Evolutionary conservation across 257 asterid genomes (phyloP).

Genomic region (Nicotiana attenuata): DNA sequence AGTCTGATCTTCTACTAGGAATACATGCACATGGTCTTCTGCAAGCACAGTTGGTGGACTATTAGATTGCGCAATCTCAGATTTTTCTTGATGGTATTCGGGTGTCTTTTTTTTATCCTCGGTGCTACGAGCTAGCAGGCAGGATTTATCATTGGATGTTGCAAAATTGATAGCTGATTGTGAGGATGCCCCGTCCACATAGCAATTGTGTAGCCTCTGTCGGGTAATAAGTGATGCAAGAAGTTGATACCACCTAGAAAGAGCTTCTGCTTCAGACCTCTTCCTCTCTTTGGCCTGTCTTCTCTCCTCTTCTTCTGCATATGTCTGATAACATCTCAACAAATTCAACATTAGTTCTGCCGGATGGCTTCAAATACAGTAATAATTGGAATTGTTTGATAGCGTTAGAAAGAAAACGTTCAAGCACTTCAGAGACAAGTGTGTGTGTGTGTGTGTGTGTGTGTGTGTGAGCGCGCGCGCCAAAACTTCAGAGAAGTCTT

Average conservation of each 20-base stretch:
- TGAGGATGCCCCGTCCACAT: conserved; percentile 39
- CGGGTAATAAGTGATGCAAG: conserved; percentile 79
- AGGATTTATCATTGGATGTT: conserved; percentile 18
- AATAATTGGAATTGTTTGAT: not conserved
- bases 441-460: not conserved
- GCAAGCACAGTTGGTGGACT: conserved; percentile 17
- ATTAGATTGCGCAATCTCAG: conserved; percentile 10
- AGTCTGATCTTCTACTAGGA: conserved; percentile 38
- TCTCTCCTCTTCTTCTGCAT: conserved; percentile 80
- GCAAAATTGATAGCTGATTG: conserved; percentile 26
- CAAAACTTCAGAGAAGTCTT: not conserved
- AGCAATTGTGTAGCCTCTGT: conserved; percentile 61
- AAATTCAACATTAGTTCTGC: conserved; percentile 4
- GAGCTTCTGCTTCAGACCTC: conserved; percentile 61
- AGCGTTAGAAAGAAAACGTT: not conserved
- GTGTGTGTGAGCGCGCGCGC: not conserved
- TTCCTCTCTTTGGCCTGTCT: conserved; percentile 65
- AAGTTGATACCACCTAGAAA: conserved; percentile 94
- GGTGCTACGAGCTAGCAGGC: conserved; percentile 7
- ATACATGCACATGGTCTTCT: conserved; percentile 61
- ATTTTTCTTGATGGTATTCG: conserved; percentile 17
- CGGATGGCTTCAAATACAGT: not conserved
- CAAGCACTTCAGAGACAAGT: not conserved
- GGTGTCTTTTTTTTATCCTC: conserved; percentile 18
- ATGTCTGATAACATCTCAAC: conserved; percentile 45